A percentile compares a stretch with the other conserved stretches of the same genome.
These are phyloP conservation scores for Larix sibirica DNA, from an alignment of 83 land plant species.

Conservation along the genomic window DNA sequence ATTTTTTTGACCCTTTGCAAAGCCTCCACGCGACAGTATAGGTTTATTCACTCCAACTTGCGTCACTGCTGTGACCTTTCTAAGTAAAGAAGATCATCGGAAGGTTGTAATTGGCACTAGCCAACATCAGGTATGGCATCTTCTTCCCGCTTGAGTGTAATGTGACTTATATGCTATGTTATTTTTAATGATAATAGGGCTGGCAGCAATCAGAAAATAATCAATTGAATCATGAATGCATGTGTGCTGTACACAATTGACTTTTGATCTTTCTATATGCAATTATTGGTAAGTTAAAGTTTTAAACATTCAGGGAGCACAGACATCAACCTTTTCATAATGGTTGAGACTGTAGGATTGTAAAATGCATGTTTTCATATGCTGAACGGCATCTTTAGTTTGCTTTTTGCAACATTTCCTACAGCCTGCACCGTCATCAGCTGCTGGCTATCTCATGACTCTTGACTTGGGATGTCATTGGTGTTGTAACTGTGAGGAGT, in stretches of 20 bases:
- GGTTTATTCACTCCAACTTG: constrained; percentile 74
- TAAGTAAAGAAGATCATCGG: constrained; percentile 64
- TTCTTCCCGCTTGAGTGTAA: neutral
- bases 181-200: neutral
- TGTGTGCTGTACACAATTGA: neutral
- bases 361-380: neutral
- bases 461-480: neutral
- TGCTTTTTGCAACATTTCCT: neutral
- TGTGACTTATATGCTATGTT: neutral
- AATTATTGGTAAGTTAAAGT: neutral
- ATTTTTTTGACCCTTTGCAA: neutral
- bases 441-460: neutral
- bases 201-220: neutral
- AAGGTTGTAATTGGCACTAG: constrained; percentile 75
- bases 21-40: constrained; percentile 68
- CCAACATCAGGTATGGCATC: constrained; percentile 55
- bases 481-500: neutral
- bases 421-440: neutral
- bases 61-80: constrained; percentile 68
- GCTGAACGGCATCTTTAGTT: neutral
- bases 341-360: neutral
- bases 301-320: neutral
- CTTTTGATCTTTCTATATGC: neutral
- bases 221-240: neutral
- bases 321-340: neutral